Base-by-base conservation (phyloP, 352 stramenopile genomes). In the Phytophthora sp. region DNA sequence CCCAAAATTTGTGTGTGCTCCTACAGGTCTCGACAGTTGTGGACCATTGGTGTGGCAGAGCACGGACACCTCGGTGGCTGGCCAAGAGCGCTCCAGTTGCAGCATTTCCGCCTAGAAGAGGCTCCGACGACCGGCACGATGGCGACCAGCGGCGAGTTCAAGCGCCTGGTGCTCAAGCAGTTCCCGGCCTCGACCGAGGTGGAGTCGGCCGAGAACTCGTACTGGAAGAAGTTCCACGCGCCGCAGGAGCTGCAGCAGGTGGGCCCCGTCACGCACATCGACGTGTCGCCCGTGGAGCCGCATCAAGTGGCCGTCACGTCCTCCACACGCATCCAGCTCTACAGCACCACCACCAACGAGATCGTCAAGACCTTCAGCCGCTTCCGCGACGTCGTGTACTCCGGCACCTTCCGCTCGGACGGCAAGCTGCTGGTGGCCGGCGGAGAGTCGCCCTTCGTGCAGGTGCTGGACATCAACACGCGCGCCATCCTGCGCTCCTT, bases 141-240 rank as follows among this genome's bases (percentile, higher is more conserved):
- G 81, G 82, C 82, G 55, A 91, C 77, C 12, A 79, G 71, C 39
- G 82, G 79, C 34, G 87, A 96, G 72, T 96, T 94, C 74, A 91
- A 94, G 72, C 82, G 85, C 30, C 62, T 96, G 45, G 80, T 90
- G 76, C 80, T 96, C 17, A 96, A 96, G 79, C 86, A 95, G 64
- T 96, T 95, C 71, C 86, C 88, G 32, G 54, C 80, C 12, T 79
- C 84, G 64, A 93, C 72, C 35, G 84, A 92, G 69, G 75, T 87
- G 27, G 79, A 92, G 64, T 91, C 85, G 20, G 74, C 74, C 7
- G 88, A 96, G 67, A 90, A 89, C 37, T 66, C 79, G 52, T 96
- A 95, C 72, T 96, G 88, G 88, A 92, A 92, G 49, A 95, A 94
- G 72, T 95, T 94, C 68, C 81, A 93, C 56, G 62, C 82, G 37